phyloP scores from a whole-genome alignment of 2,329 filamentous ascomycete species.

The Ceratocystis diversiconidia region DNA sequence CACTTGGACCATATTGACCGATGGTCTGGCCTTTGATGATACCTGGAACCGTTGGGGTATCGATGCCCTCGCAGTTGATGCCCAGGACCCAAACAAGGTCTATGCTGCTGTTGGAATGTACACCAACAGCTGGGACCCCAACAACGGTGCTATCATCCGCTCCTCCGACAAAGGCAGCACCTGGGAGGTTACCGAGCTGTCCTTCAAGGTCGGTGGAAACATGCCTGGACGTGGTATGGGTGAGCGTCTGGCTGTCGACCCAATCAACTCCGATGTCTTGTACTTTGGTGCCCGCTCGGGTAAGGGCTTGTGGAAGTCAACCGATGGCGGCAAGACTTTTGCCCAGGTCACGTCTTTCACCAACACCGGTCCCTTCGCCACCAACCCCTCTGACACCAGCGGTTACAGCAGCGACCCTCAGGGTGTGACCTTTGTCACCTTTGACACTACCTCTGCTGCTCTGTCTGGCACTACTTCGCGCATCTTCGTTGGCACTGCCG shows the following conservation, averaged over 20 bases:
- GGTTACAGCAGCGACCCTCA: slow-evolving; percentile 33
- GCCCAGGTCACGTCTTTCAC: slow-evolving; percentile 38
- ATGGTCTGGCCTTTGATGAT: slow-evolving; percentile 30
- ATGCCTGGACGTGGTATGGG: slow-evolving; percentile 48
- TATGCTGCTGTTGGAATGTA: slow-evolving; percentile 44
- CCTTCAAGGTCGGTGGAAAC: slow-evolving; percentile 48
- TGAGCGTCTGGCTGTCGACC: slow-evolving; percentile 44
- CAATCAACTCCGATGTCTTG: slow-evolving; percentile 40
- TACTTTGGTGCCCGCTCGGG: slow-evolving; percentile 46
- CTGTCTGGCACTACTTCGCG: slow-evolving; percentile 36
- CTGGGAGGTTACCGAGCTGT: slow-evolving; percentile 35
- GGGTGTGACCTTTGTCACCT: slow-evolving; percentile 40
- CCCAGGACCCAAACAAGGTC: slow-evolving; percentile 36
- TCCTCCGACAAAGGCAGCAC: slow-evolving; percentile 40
- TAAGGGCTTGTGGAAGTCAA: slow-evolving; percentile 44
- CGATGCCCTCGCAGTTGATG: slow-evolving; percentile 42
- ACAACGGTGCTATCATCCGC: slow-evolving; percentile 38
- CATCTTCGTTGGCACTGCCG: slow-evolving; percentile 43
- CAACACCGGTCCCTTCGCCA: slow-evolving; percentile 35
- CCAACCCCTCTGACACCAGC: slow-evolving; percentile 31
- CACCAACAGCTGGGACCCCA: slow-evolving; percentile 46
- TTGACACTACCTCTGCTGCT: slow-evolving; percentile 37
- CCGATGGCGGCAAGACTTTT: slow-evolving; percentile 41
- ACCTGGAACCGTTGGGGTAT: slow-evolving; percentile 43
- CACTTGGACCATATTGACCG: slow-evolving; percentile 40